Conservation (phyloP, 73 alveolate genomes). For the Paramecium primaurelia region DNA sequence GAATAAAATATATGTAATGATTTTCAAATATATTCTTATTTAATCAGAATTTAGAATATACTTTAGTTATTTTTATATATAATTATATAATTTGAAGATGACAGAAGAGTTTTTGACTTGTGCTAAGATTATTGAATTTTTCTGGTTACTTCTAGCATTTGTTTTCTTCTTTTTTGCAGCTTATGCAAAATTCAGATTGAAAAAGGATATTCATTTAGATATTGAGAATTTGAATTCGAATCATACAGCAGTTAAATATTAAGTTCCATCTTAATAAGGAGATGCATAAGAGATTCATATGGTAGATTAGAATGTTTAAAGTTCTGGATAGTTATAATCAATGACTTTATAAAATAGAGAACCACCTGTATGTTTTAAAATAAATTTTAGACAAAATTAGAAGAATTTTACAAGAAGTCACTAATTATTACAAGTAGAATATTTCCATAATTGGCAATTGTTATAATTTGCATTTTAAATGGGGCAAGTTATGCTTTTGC, state of each 20-base stretch:
- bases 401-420: background rate
- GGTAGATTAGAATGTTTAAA: background rate
- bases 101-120: background rate
- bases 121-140: background rate
- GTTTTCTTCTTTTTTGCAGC: background rate
- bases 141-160: background rate
- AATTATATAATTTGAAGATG: background rate
- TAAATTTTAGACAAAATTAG: background rate
- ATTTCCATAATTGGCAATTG: background rate
- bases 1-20: background rate
- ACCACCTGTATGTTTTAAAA: background rate
- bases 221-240: conserved; percentile 5
- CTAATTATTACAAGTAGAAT: background rate
- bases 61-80: background rate
- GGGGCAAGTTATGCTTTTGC: background rate
- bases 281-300: background rate
- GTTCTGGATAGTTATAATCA: background rate
- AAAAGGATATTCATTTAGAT: background rate
- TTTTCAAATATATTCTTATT: background rate
- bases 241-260: background rate
- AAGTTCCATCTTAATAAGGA: background rate
- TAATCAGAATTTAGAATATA: background rate
- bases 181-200: conserved; percentile 6
- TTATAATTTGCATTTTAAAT: background rate
- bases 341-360: background rate